These are phyloP conservation scores for Pseudozyma hubeiensis DNA, from an alignment of 1,284 basidiomycete genomes.

Conservation along the genomic window DNA sequence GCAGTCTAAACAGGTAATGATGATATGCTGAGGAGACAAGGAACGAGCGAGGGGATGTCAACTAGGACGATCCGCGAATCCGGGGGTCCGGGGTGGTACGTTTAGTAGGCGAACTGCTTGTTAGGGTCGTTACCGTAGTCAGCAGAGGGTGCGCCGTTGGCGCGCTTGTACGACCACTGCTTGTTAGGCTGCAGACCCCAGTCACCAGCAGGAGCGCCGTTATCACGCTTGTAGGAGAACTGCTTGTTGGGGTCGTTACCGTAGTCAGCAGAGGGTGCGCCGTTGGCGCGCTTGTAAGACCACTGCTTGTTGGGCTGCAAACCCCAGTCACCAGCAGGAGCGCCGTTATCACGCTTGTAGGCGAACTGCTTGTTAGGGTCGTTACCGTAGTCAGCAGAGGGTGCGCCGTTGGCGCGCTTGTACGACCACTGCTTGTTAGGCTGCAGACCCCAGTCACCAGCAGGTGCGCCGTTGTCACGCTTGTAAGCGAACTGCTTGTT, in stretches of 20 bases:
- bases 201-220: slow-evolving; percentile 21
- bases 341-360: slow-evolving; percentile 28
- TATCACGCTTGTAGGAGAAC: slow-evolving; percentile 12
- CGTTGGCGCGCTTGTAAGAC: slow-evolving; percentile 19
- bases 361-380: slow-evolving; percentile 17
- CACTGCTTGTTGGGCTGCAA: slow-evolving; percentile 1
- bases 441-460: slow-evolving; percentile 20
- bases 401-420: slow-evolving; percentile 28
- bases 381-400: slow-evolving; percentile 25
- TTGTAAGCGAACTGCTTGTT: slow-evolving; percentile 17
- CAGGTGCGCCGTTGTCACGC: slow-evolving; percentile 24
- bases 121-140: slow-evolving; percentile 12
- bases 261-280: slow-evolving; percentile 24
- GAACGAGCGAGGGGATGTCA: neutral
- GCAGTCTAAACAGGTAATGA: neutral
- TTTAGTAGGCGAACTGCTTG: slow-evolving; percentile 15
- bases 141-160: slow-evolving; percentile 11
- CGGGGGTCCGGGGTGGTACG: neutral
- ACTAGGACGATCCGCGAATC: neutral
- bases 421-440: slow-evolving; percentile 1
- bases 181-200: slow-evolving; percentile 15
- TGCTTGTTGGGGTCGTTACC: slow-evolving; percentile 14
- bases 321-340: slow-evolving; percentile 30
- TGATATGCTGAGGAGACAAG: neutral
- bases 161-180: slow-evolving; percentile 25